phyloP scores from a whole-genome alignment of 1,284 basidiomycete species.

The Leucoagaricus sp. region DNA sequence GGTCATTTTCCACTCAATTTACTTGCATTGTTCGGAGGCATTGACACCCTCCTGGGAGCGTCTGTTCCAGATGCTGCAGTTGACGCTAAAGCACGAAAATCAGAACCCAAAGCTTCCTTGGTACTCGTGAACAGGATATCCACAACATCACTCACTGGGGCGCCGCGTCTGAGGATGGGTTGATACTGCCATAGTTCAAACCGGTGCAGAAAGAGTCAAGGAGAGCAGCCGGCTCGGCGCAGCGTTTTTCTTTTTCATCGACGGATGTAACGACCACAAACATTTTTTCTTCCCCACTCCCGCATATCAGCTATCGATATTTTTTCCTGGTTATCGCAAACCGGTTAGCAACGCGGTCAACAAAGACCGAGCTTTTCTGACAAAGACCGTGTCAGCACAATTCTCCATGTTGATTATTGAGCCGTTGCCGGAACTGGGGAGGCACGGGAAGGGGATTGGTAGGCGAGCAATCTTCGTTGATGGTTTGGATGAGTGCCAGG shows the following conservation, averaged over 20 bases:
- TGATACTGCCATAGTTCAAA: neutral
- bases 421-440: neutral
- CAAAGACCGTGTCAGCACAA: neutral
- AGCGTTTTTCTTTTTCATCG: conserved; percentile 3
- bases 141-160: conserved; percentile 1
- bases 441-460: neutral
- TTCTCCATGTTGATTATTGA: neutral
- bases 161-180: neutral
- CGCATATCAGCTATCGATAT: neutral
- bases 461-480: neutral
- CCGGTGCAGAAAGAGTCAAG: neutral
- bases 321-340: neutral
- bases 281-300: neutral
- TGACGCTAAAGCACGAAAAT: neutral
- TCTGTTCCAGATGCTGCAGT: neutral
- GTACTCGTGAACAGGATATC: neutral
- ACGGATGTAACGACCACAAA: neutral
- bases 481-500: neutral
- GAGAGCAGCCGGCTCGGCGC: neutral
- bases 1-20: too few species aligned
- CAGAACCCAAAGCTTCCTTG: neutral
- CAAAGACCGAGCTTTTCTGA: neutral
- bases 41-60: neutral
- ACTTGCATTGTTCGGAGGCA: too few species aligned
- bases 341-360: neutral